A percentile compares a stretch with the other conserved stretches of the same genome.
Evolutionary conservation across 2,329 filamentous ascomycete genomes (phyloP).

Genomic region (Laburnicola sp.): DNA sequence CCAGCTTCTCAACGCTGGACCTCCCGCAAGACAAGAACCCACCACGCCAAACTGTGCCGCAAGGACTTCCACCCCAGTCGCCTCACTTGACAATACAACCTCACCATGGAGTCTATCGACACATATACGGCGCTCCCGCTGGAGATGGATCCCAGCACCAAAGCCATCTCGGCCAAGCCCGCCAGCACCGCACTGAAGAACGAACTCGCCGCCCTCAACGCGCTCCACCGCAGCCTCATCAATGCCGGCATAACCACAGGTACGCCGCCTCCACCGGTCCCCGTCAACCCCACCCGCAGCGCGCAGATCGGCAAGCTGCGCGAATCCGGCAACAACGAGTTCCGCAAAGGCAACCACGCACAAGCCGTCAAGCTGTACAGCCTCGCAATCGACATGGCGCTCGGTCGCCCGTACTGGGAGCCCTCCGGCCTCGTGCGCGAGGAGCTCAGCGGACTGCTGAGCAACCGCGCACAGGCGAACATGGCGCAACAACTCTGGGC

Average conservation of each 20-base stretch:
- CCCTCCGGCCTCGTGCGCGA: conserved; percentile 80
- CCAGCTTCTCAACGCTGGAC: no score
- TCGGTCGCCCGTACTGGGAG: conserved; percentile 83
- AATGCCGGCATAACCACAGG: conserved; percentile 63
- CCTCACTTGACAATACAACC: not conserved
- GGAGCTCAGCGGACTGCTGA: conserved; percentile 77
- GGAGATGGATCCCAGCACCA: conserved; percentile 77
- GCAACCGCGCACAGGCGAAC: conserved; percentile 87
- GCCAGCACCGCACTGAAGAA: conserved; percentile 41
- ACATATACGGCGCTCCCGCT: conserved; percentile 84
- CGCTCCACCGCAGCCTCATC: conserved; percentile 74
- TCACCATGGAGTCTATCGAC: conserved; percentile 50
- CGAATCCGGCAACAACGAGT: conserved; percentile 80
- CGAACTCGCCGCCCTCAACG: conserved; percentile 72
- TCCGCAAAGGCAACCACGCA: conserved; percentile 72
- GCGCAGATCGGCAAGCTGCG: conserved; percentile 88
- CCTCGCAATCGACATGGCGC: conserved; percentile 87
- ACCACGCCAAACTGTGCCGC: not conserved
- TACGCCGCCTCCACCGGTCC: conserved; percentile 80
- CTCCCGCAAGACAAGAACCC: not conserved
- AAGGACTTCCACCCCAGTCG: not conserved
- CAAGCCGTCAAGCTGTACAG: conserved; percentile 82
- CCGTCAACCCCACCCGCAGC: conserved; percentile 87
- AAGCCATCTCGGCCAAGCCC: conserved; percentile 64
- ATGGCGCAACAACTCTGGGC: conserved; percentile 83